Conservation (phyloP, 2,329 filamentous ascomycete genomes). For the Sphaerulina vaccinii region DNA sequence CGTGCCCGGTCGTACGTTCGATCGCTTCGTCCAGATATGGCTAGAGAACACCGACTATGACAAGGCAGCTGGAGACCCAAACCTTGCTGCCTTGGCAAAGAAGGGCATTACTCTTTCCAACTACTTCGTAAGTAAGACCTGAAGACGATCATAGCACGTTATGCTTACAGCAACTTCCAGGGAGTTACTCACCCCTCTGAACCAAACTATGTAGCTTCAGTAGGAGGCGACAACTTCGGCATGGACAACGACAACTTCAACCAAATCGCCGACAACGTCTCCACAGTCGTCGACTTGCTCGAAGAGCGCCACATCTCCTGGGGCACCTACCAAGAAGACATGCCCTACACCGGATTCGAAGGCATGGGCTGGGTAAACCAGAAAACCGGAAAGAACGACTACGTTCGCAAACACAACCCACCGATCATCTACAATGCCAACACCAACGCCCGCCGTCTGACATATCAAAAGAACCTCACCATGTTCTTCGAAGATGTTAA, state of each 20-base stretch:
- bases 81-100: constrained; percentile 57
- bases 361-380: constrained; percentile 64
- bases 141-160: not conserved
- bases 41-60: constrained; percentile 73
- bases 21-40: constrained; percentile 70
- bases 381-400: constrained; percentile 66
- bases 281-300: constrained; percentile 43
- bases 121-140: constrained; percentile 34
- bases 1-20: constrained; percentile 69
- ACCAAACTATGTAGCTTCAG: constrained; percentile 71
- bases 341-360: constrained; percentile 73
- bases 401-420: constrained; percentile 72
- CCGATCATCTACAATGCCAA: constrained; percentile 65
- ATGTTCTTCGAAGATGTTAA: constrained; percentile 67
- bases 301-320: constrained; percentile 45
- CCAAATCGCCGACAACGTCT: constrained; percentile 42
- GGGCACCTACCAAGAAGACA: constrained; percentile 72
- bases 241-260: constrained; percentile 67
- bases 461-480: constrained; percentile 71
- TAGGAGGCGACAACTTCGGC: constrained; percentile 70
- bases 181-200: constrained; percentile 56
- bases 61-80: constrained; percentile 62
- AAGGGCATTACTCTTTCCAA: constrained; percentile 62
- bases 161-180: not conserved
- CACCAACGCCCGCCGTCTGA: constrained; percentile 58